Percentiles rank a stretch among this genome's conserved stretches.
phyloP scores from a whole-genome alignment of 2,329 filamentous ascomycete genomes.

The Purpureocillium takamizusanense region DNA sequence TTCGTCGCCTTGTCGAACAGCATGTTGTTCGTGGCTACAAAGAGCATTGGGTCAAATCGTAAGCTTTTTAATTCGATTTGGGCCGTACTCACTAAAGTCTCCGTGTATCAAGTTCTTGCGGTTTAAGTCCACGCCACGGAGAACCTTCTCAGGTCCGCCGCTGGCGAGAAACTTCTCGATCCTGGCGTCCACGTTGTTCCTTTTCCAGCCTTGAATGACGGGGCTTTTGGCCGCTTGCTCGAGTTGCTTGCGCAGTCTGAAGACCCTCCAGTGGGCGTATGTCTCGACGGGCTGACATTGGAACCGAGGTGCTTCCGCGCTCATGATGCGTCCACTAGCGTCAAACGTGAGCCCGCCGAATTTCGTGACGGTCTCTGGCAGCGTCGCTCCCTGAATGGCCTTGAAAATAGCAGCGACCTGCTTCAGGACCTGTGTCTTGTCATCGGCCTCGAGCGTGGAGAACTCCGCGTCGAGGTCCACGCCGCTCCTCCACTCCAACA shows the following conservation, averaged over 20 bases:
- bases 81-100: slow-evolving; percentile 16
- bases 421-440: slow-evolving; percentile 7
- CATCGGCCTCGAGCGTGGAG: slow-evolving; percentile 1
- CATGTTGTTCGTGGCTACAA: slow-evolving; percentile 17
- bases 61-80: background rate
- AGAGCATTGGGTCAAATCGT: background rate
- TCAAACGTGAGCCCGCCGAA: slow-evolving; percentile 14
- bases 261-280: slow-evolving; percentile 9
- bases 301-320: slow-evolving; percentile 7
- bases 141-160: slow-evolving; percentile 4
- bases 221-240: slow-evolving; percentile 6
- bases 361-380: slow-evolving; percentile 8
- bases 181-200: slow-evolving; percentile 4
- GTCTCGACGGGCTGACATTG: slow-evolving; percentile 9
- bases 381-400: slow-evolving; percentile 7
- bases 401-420: slow-evolving; percentile 13
- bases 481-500: slow-evolving; percentile 15
- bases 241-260: slow-evolving; percentile 6
- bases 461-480: slow-evolving; percentile 12
- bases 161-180: slow-evolving; percentile 9
- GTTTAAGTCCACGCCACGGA: slow-evolving; percentile 8
- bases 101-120: slow-evolving; percentile 12
- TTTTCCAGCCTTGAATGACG: slow-evolving; percentile 12
- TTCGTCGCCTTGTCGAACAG: slow-evolving; percentile 12
- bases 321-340: slow-evolving; percentile 7